phyloP scores from a whole-genome alignment of 768 basidiomycete species.

The Chlorophyllum brunneum region DNA sequence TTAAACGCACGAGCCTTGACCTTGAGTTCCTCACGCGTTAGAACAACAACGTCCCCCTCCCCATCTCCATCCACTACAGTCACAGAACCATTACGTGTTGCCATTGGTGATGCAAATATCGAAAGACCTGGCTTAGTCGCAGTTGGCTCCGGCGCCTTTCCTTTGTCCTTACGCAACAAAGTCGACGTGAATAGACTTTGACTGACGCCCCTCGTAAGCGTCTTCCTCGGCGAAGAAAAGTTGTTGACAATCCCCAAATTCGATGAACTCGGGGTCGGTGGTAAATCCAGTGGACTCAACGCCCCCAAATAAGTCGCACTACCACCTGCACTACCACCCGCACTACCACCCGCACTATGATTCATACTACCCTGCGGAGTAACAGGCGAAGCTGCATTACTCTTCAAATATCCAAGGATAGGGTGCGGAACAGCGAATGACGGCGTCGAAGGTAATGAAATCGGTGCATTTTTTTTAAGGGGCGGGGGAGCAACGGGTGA shows the following conservation, averaged over 20 bases:
- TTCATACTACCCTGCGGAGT: conserved; percentile 6
- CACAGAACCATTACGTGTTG: neutral
- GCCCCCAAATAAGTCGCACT: conserved; percentile 22
- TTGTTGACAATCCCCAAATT: conserved; percentile 20
- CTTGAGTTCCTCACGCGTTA: conserved; percentile 28
- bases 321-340: neutral
- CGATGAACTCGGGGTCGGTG: conserved; percentile 28
- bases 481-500: conserved; percentile 36
- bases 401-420: conserved; percentile 29
- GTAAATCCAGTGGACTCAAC: conserved; percentile 40
- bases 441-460: conserved; percentile 47
- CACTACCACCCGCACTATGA: neutral
- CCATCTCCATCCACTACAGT: neutral
- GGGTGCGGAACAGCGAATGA: conserved; percentile 30
- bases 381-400: conserved; percentile 18
- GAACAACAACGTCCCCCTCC: conserved; percentile 10
- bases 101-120: neutral
- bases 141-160: conserved; percentile 26
- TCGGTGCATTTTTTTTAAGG: conserved; percentile 33
- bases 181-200: conserved; percentile 2
- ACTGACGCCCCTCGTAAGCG: conserved; percentile 14
- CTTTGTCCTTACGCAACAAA: conserved; percentile 22
- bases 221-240: conserved; percentile 24
- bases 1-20: conserved; percentile 40
- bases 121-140: conserved; percentile 13